phyloP scores from a whole-genome alignment of 164 flowering plant species.

The Dillenia turbinata region DNA sequence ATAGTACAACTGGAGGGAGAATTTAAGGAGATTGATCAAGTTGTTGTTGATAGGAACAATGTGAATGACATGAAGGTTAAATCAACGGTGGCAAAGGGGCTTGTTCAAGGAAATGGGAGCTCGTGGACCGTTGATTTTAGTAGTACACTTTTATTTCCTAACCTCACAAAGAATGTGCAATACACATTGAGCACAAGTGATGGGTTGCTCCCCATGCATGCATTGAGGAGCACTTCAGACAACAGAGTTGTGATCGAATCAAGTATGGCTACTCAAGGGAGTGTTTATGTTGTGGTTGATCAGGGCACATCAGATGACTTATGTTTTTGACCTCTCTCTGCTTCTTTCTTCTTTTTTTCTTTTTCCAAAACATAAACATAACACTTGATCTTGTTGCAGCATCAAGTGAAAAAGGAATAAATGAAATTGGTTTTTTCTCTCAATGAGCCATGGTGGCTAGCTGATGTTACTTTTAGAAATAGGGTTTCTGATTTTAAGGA shows the following conservation, averaged over 20 bases:
- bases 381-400: too few species aligned
- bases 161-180: slow-evolving; percentile 52
- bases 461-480: too few species aligned
- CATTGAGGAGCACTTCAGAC: slow-evolving; percentile 42
- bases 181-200: slow-evolving; percentile 39
- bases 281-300: slow-evolving; percentile 53
- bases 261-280: slow-evolving; percentile 38
- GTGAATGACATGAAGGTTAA: slow-evolving; percentile 54
- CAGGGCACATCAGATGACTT: slow-evolving; percentile 27
- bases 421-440: too few species aligned
- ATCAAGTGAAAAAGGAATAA: too few species aligned
- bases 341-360: too few species aligned
- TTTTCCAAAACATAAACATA: too few species aligned
- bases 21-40: slow-evolving; percentile 55
- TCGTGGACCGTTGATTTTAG: slow-evolving; percentile 67
- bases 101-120: slow-evolving; percentile 47
- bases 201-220: slow-evolving; percentile 49
- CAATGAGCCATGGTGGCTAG: too few species aligned
- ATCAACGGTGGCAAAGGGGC: slow-evolving; percentile 57
- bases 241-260: slow-evolving; percentile 71
- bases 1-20: slow-evolving; percentile 70
- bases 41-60: slow-evolving; percentile 63
- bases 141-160: slow-evolving; percentile 50
- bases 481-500: too few species aligned
- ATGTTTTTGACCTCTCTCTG: too few species aligned